Conservation (phyloP, 192 early-diverging fungal genomes). For the Lunasporangiospora selenospora region DNA sequence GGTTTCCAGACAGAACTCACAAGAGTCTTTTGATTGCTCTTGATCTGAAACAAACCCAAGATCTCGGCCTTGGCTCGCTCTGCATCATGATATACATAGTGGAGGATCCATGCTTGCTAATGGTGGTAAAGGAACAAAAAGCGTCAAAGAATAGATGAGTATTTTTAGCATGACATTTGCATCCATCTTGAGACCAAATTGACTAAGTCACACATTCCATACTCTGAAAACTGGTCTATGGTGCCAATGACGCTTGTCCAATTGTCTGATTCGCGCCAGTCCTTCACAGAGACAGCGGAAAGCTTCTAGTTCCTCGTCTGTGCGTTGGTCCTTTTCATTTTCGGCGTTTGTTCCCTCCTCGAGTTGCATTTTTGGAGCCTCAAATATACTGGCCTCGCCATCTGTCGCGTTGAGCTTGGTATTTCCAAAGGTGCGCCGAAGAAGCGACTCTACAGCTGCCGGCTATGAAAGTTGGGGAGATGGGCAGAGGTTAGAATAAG, state of each 20-base stretch:
- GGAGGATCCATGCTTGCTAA: slow-evolving; percentile 70
- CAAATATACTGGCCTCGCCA: slow-evolving; percentile 38
- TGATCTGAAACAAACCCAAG: slow-evolving; percentile 64
- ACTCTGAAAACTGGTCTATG: slow-evolving; percentile 75
- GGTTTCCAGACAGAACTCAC: slow-evolving; percentile 79
- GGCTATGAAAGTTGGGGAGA: slow-evolving; percentile 28
- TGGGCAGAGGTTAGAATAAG: too few species aligned
- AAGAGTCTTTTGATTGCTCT: slow-evolving; percentile 55
- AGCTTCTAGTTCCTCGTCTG: slow-evolving; percentile 37
- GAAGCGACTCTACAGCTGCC: slow-evolving; percentile 8
- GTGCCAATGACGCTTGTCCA: slow-evolving; percentile 75
- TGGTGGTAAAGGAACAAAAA: neutral
- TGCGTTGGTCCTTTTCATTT: slow-evolving; percentile 14
- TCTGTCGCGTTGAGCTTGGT: slow-evolving; percentile 29
- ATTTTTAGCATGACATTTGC: neutral
- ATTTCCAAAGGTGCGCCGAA: slow-evolving; percentile 13
- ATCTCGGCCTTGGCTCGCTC: slow-evolving; percentile 67
- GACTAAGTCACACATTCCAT: slow-evolving; percentile 1
- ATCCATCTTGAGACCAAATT: neutral
- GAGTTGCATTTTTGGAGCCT: slow-evolving; percentile 25
- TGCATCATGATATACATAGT: slow-evolving; percentile 60
- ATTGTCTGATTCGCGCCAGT: slow-evolving; percentile 56
- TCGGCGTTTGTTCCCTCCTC: slow-evolving; percentile 3
- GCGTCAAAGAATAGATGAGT: neutral
- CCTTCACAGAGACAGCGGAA: slow-evolving; percentile 51